A percentile compares a stretch with the other conserved stretches of the same genome.
These are phyloP conservation scores for Teratosphaeria gauchensis DNA, from an alignment of 2,329 filamentous ascomycete species.

Conservation along the genomic window DNA sequence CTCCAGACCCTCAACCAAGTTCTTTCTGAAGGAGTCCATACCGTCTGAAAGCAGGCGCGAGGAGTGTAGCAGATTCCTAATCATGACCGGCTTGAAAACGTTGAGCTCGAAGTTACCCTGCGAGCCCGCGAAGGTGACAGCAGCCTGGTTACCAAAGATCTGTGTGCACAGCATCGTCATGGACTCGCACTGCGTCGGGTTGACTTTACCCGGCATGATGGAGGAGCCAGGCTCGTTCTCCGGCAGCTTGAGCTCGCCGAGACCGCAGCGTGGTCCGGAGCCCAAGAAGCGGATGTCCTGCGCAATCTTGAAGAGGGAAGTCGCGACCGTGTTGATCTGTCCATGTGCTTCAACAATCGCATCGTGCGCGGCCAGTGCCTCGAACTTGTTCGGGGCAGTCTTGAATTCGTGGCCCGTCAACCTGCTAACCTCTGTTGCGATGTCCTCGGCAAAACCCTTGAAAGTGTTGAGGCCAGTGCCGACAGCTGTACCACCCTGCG, in stretches of 20 bases:
- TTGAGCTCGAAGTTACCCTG: slow-evolving; percentile 98
- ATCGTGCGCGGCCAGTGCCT: slow-evolving; percentile 91
- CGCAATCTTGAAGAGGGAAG: slow-evolving; percentile 92
- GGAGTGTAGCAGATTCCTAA: slow-evolving; percentile 91
- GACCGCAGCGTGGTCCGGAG: slow-evolving; percentile 87
- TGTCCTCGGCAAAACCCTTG: slow-evolving; percentile 86
- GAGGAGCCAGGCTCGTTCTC: slow-evolving; percentile 97
- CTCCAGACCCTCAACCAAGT: slow-evolving; percentile 76
- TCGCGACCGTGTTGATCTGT: slow-evolving; percentile 82
- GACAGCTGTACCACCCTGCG: slow-evolving; percentile 93
- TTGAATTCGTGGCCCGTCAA: slow-evolving; percentile 90
- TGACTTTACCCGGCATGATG: slow-evolving; percentile 99
- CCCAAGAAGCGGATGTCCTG: slow-evolving; percentile 97
- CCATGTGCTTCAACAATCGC: slow-evolving; percentile 91
- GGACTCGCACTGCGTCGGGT: slow-evolving; percentile 96
- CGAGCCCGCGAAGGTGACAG: slow-evolving; percentile 86
- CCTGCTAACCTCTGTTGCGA: slow-evolving; percentile 81
- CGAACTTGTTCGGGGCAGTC: slow-evolving; percentile 98
- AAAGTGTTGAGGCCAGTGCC: slow-evolving; percentile 97
- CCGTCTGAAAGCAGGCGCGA: slow-evolving; percentile 77
- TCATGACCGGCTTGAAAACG: slow-evolving; percentile 96
- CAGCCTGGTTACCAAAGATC: slow-evolving; percentile 95
- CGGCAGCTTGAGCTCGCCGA: slow-evolving; percentile 84
- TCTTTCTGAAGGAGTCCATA: slow-evolving; percentile 92
- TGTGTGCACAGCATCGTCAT: slow-evolving; percentile 96